Evolutionary conservation across 768 basidiomycete genomes (phyloP).

Genomic region (Roridomyces roridus): DNA sequence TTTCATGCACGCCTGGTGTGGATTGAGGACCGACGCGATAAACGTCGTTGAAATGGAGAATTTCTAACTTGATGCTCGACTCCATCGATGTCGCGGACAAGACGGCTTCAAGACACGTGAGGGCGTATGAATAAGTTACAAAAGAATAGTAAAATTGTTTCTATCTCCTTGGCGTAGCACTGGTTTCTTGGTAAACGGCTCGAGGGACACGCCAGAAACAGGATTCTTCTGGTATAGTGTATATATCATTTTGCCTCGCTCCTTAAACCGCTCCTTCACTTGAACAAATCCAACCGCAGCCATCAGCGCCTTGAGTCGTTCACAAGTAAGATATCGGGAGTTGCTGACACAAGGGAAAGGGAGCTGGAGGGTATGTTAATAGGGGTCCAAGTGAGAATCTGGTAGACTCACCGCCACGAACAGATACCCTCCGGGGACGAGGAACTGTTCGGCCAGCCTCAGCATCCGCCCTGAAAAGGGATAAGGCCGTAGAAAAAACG

Average conservation of each 20-base stretch:
- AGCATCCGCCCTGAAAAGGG: constrained; percentile 71
- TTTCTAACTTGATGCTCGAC: constrained; percentile 32
- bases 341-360: constrained; percentile 87
- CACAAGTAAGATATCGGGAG: constrained; percentile 79
- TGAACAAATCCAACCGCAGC: constrained; percentile 64
- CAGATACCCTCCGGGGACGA: constrained; percentile 60
- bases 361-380: constrained; percentile 54
- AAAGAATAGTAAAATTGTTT: constrained; percentile 78
- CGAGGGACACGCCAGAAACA: constrained; percentile 9
- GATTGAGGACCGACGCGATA: constrained; percentile 82
- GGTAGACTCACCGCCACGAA: constrained; percentile 69
- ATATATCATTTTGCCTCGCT: constrained; percentile 85
- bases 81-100: too few relatives aligned
- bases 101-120: too few relatives aligned
- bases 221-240: constrained; percentile 72
- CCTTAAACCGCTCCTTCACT: constrained; percentile 64
- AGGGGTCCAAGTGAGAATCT: neutral
- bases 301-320: constrained; percentile 66
- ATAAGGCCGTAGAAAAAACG: neutral
- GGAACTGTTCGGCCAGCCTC: constrained; percentile 59
- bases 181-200: constrained; percentile 56
- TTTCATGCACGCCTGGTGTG: constrained; percentile 47
- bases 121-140: too few relatives aligned
- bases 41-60: constrained; percentile 83
- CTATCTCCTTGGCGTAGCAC: constrained; percentile 69